Percentiles rank a stretch among this genome's conserved stretches.
Conservation (phyloP, 345 rosid genomes). For the Lepidium africanum region DNA sequence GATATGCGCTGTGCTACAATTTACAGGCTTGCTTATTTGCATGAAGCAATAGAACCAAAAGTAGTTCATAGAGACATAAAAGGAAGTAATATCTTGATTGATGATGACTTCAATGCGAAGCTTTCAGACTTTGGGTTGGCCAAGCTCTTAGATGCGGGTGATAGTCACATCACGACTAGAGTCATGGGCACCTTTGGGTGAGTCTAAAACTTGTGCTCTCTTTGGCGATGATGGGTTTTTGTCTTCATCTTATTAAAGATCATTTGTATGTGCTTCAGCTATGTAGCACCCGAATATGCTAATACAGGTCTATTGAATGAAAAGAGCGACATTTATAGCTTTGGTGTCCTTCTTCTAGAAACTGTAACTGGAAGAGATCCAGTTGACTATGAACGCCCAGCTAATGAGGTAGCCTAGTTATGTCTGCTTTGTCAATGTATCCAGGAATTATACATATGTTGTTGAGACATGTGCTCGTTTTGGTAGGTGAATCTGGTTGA, state of each 20-base stretch:
- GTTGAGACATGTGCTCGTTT: neutral
- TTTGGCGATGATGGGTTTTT: neutral
- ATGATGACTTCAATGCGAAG: slow-evolving; percentile 71
- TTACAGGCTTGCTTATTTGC: slow-evolving; percentile 90
- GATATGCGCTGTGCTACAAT: neutral
- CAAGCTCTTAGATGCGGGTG: slow-evolving; percentile 82
- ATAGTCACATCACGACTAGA: slow-evolving; percentile 90
- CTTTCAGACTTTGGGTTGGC: slow-evolving; percentile 98
- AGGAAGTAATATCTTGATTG: slow-evolving; percentile 91
- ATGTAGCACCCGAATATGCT: slow-evolving; percentile 97
- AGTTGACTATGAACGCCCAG: slow-evolving; percentile 85
- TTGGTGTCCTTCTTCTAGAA: slow-evolving; percentile 77
- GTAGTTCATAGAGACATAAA: slow-evolving; percentile 90
- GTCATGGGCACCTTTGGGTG: slow-evolving; percentile 99
- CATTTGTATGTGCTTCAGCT: slow-evolving; percentile 40
- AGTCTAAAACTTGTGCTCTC: neutral
- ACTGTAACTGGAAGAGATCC: slow-evolving; percentile 92
- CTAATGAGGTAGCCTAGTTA: slow-evolving; percentile 53
- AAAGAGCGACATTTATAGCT: slow-evolving; percentile 93
- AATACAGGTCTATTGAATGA: slow-evolving; percentile 83
- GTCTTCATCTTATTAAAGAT: neutral
- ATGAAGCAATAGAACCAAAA: slow-evolving; percentile 90
- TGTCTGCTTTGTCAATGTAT: neutral
- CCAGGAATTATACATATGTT: slow-evolving; percentile 2
- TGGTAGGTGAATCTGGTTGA: slow-evolving; percentile 86